Evolutionary conservation across 768 basidiomycete species (phyloP), one percentile per base, ranked within the genome.

Genomic region (Boletus sensibilis): DNA sequence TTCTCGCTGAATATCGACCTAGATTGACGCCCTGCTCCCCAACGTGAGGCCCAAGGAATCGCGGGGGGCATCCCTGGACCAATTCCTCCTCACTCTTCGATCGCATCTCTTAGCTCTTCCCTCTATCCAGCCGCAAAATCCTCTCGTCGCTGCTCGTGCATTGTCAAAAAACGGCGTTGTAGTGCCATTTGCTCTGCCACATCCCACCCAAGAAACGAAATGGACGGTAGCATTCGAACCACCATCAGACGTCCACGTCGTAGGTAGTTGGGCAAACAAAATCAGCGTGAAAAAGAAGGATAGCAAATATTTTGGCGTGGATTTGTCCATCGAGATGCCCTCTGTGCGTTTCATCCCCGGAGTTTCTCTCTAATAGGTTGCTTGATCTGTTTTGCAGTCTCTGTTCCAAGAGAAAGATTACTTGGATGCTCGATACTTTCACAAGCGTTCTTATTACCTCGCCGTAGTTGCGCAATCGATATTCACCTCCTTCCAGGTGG

Each of bases 321-420:
- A 96, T 69, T 48, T 97, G 37, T 88, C 87, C 2, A 76, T 96
- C 14, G 86, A 93, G 69, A 96, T 97, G 92, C 93, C 94, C 11
- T 70, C 82, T 38, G 92, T 92, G 65, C 62, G 86, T 77, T 20
- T 47, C 38, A 27, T 31, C 34, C 20, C 10, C 10, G 13, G 9
- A 18, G 31, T 47, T 20, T 21, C n/a, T 16, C 50, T 16, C 52
- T 9, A 11, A 16, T 20, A 14, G 8, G 31, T 46, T 52, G 11
- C 45, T 50, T 49, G 56, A 54, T 50, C 52, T 47, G 14, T 16
- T 33, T 20, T 34, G 5, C 53, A 90, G 89, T 70, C 63, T 45
- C 76, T 97, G n/a, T 95, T 98, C 66, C 92, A 96, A 75, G 92
- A 95, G 66, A 99, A 98, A 68, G 95, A 98, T 67, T 92, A 93